Conservation (phyloP, 1,284 basidiomycete genomes). For the Testicularia cyperi region DNA sequence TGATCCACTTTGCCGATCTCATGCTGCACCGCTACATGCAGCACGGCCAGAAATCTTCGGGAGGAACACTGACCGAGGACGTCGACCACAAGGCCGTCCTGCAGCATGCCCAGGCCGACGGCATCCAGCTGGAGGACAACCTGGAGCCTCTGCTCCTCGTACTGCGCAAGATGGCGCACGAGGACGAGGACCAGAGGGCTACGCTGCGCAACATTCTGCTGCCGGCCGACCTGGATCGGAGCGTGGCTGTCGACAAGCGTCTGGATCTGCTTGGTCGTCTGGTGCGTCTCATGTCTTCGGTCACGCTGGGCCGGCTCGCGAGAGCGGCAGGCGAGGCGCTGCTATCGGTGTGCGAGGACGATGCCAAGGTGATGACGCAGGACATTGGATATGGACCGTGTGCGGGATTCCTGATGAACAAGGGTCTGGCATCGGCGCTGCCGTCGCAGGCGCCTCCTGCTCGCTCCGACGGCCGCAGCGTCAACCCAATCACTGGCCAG, state of each 20-base stretch:
- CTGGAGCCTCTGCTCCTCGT: conserved; percentile 41
- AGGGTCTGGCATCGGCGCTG: conserved; percentile 26
- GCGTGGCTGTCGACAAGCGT: conserved; percentile 31
- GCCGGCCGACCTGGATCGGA: conserved; percentile 38
- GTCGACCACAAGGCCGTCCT: conserved; percentile 26
- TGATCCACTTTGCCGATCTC: conserved; percentile 20
- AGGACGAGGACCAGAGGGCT: conserved; percentile 19
- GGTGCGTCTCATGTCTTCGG: conserved; percentile 42
- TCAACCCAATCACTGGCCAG: conserved; percentile 51
- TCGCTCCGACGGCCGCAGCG: conserved; percentile 8
- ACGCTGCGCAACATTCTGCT: conserved; percentile 16
- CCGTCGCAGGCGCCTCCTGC: conserved; percentile 6
- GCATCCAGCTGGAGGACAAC: conserved; percentile 41
- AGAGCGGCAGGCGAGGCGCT: conserved; percentile 45
- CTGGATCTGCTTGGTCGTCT: conserved; percentile 38
- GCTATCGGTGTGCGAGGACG: conserved; percentile 34
- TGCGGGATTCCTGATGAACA: conserved; percentile 47
- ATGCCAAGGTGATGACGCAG: conserved; percentile 33
- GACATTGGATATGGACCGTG: conserved; percentile 52
- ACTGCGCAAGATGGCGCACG: conserved; percentile 36
- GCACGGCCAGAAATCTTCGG: not conserved
- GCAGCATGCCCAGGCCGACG: conserved; percentile 17
- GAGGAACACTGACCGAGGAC: conserved; percentile 18
- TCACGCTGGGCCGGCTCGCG: conserved; percentile 31
- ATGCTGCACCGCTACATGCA: conserved; percentile 29